Conservation (phyloP, 192 early-diverging fungal genomes). For the Lunasporangiospora selenospora region DNA sequence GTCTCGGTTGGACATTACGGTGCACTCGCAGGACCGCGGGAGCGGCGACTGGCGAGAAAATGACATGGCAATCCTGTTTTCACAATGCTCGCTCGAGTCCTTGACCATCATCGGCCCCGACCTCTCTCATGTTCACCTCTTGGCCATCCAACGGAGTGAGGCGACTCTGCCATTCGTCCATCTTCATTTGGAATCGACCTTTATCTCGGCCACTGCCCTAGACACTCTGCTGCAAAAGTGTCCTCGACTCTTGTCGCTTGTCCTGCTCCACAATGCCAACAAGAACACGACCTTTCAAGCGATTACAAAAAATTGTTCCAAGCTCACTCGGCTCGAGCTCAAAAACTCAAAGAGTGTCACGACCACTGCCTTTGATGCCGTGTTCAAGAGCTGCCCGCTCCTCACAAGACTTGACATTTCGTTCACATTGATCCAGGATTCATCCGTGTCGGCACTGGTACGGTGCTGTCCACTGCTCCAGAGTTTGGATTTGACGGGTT, state of each 20-base stretch:
- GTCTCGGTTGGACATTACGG: conserved; percentile 10
- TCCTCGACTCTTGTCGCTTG: conserved; percentile 4
- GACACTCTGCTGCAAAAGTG: conserved; percentile 14
- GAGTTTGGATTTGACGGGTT: conserved; percentile 17
- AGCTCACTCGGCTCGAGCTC: conserved; percentile 11
- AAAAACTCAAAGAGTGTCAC: conserved; percentile 26
- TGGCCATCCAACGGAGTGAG: not conserved
- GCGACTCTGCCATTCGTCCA: not conserved
- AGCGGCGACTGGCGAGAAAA: conserved; percentile 41
- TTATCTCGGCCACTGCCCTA: conserved; percentile 25
- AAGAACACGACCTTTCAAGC: conserved; percentile 31
- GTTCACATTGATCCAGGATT: conserved; percentile 28
- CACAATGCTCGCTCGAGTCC: conserved; percentile 10
- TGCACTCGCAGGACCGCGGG: conserved; percentile 32
- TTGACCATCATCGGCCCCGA: conserved; percentile 29
- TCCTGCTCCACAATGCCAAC: conserved; percentile 29
- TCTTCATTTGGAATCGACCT: conserved; percentile 24
- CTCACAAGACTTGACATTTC: conserved; percentile 19
- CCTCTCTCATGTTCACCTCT: conserved; percentile 31
- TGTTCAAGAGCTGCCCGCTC: conserved; percentile 24
- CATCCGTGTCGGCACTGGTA: conserved; percentile 4
- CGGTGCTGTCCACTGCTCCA: conserved; percentile 10
- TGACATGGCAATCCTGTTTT: conserved; percentile 16
- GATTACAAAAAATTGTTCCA: conserved; percentile 22
- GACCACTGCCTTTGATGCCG: conserved; percentile 17